Conservation (phyloP, 169 alveolate genomes). For the Plasmodium billcollinsi region DNA sequence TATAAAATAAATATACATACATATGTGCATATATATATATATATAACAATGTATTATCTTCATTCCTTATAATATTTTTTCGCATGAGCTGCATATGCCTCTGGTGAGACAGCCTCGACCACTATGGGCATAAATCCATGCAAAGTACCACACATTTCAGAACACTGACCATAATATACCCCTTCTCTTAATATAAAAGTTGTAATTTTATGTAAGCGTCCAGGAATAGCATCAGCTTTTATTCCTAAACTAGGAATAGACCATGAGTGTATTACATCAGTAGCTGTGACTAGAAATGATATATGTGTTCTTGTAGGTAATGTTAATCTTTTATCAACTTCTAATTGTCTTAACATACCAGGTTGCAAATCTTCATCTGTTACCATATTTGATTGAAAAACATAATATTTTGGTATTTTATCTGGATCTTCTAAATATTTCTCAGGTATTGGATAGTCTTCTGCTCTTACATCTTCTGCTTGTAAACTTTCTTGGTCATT, state of each 20-base stretch:
- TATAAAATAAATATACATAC: neutral
- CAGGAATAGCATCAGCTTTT: slow-evolving; percentile 94
- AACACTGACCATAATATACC: slow-evolving; percentile 93
- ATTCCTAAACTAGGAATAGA: slow-evolving; percentile 91
- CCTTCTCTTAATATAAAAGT: slow-evolving; percentile 94
- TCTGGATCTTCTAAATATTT: slow-evolving; percentile 85
- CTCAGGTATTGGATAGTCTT: slow-evolving; percentile 84
- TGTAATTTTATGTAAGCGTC: slow-evolving; percentile 88
- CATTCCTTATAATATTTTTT: slow-evolving; percentile 91
- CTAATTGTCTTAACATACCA: slow-evolving; percentile 91
- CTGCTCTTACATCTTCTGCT: slow-evolving; percentile 73
- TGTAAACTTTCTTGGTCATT: slow-evolving; percentile 21
- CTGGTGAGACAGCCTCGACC: slow-evolving; percentile 92
- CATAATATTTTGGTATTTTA: slow-evolving; percentile 85
- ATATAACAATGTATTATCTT: neutral
- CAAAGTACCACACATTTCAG: slow-evolving; percentile 94
- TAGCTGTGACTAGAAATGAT: slow-evolving; percentile 89
- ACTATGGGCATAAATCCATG: slow-evolving; percentile 96
- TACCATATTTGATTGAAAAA: slow-evolving; percentile 86
- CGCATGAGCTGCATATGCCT: slow-evolving; percentile 94
- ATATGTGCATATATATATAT: neutral
- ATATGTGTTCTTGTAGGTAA: slow-evolving; percentile 93
- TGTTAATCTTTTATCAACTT: slow-evolving; percentile 91
- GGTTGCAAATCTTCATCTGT: slow-evolving; percentile 88
- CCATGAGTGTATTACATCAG: slow-evolving; percentile 90